These are phyloP conservation scores for Monilinia vaccinii-corymbosi DNA, from an alignment of 2,329 filamentous ascomycete species.

Conservation along the genomic window DNA sequence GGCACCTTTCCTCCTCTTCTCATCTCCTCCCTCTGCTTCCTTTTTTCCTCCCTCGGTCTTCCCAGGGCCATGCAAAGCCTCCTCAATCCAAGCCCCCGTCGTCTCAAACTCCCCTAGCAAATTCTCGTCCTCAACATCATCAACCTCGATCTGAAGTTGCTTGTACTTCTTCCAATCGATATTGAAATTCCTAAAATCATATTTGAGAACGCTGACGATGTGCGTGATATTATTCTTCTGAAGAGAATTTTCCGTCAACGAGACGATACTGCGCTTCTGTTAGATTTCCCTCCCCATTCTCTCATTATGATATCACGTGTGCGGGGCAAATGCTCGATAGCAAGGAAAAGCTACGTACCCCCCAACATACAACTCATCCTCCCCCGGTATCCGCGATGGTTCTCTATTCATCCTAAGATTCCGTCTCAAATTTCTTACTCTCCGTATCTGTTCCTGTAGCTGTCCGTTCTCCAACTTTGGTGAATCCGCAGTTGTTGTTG, in stretches of 20 bases:
- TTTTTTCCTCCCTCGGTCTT: neutral
- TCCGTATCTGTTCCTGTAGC: neutral
- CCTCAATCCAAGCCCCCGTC: constrained; percentile 75
- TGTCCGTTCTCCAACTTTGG: neutral
- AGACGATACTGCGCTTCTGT: constrained; percentile 52
- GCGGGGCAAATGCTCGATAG: constrained; percentile 1
- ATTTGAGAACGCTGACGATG: constrained; percentile 72
- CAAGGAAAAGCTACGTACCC: constrained; percentile 45
- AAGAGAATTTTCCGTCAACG: constrained; percentile 63
- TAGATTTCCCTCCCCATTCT: neutral
- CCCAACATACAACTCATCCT: constrained; percentile 67
- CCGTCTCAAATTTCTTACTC: neutral
- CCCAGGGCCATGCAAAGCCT: constrained; percentile 54
- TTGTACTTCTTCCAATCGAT: constrained; percentile 47
- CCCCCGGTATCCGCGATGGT: constrained; percentile 59
- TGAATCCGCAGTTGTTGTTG: neutral
- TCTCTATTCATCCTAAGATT: constrained; percentile 33
- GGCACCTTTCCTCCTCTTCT: constrained; percentile 39
- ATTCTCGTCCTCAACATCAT: constrained; percentile 87
- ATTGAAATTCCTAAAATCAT: constrained; percentile 46
- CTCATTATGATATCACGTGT: constrained; percentile 5
- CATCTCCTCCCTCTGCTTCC: constrained; percentile 39
- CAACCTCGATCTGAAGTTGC: constrained; percentile 73
- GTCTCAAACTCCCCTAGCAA: constrained; percentile 70
- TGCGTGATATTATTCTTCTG: constrained; percentile 73